phyloP scores from a whole-genome alignment of 805 yeast species.

The Ogataea corticis region DNA sequence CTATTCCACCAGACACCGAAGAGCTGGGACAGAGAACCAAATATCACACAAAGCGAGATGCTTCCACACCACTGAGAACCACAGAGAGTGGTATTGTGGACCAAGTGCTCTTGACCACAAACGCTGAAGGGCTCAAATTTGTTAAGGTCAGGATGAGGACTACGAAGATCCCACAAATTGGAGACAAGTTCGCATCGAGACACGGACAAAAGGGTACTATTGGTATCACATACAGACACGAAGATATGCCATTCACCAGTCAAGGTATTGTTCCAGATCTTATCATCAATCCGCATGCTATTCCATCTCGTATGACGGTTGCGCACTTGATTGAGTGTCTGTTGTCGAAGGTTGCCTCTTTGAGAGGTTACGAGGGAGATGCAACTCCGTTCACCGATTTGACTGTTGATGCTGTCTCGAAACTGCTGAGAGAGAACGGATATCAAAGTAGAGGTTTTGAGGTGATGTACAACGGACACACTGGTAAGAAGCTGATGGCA shows the following conservation, averaged over 20 bases:
- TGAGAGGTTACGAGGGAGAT: constrained; percentile 97
- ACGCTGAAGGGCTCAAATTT: constrained; percentile 96
- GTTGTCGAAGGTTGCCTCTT: constrained; percentile 89
- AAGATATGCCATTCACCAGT: constrained; percentile 96
- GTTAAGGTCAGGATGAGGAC: constrained; percentile 99
- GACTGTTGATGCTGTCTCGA: constrained; percentile 95
- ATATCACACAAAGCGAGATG: constrained; percentile 97
- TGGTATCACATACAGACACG: constrained; percentile 98
- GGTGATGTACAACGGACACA: constrained; percentile 98
- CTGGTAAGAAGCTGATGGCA: constrained; percentile 97
- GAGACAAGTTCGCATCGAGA: constrained; percentile 98
- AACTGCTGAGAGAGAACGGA: constrained; percentile 89
- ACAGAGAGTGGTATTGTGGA: constrained; percentile 99
- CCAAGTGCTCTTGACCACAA: constrained; percentile 94
- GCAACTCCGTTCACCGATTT: constrained; percentile 99
- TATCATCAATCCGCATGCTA: constrained; percentile 98
- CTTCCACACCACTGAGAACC: constrained; percentile 93
- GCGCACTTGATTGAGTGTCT: constrained; percentile 99
- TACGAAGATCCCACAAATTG: constrained; percentile 97
- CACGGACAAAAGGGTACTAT: constrained; percentile 99
- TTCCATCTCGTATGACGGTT: constrained; percentile 99
- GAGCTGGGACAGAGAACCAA: constrained; percentile 98
- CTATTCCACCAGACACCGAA: constrained; percentile 98
- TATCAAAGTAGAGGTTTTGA: constrained; percentile 98
- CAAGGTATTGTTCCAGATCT: constrained; percentile 98